Evolutionary conservation across 768 basidiomycete species (phyloP), one percentile per base, ranked within the genome.

Genomic region (Tricholoma saponaceum): DNA sequence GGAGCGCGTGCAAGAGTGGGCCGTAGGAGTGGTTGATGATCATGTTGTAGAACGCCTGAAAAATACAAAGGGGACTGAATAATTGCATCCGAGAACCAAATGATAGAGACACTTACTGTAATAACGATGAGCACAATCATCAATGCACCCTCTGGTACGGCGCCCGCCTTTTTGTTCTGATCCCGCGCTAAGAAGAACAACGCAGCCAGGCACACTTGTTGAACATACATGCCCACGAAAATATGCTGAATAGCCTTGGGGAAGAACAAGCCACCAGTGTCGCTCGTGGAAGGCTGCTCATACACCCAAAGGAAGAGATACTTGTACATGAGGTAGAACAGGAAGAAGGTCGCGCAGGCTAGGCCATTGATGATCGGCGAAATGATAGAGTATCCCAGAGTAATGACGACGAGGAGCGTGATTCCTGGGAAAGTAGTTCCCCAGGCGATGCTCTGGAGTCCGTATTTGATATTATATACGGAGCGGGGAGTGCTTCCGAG

Each of bases 211-310:
- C 60, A 62, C 5, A 64, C 46, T 25, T 97, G 87, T 69, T 95
- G 84, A 46, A 99, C 80, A 68, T 99, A 99, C 68, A 98, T 65
- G 3, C 96, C 97, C 20, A 95, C 92, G 62, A 98, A 98, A 28
- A 96, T 67, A 66, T 98, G 97, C 51, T 91, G 86, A 25, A 98
- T 83, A 4, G 97, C 96, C 71, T 87, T 91, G 22, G 95, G 95
- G 80, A 94, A 98, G 79, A 97, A 98, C 51, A 92, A 69, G 0
- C 97, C 97, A 35, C 96, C 96, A 0, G 94, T 96, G 55, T 97
- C 95, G 51, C 75, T 75, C 4, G 79, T 72, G 0, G 79, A 68
- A 3, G 86, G 82, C 68, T 93, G 87, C 55, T 90, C 85, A 64
- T 84, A 83, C 59, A 83, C 85, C 77, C 84, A 94, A 54, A 91